These are phyloP conservation scores for Penicillium glabrum DNA, from an alignment of 2,329 filamentous ascomycete genomes.

Conservation along the genomic window DNA sequence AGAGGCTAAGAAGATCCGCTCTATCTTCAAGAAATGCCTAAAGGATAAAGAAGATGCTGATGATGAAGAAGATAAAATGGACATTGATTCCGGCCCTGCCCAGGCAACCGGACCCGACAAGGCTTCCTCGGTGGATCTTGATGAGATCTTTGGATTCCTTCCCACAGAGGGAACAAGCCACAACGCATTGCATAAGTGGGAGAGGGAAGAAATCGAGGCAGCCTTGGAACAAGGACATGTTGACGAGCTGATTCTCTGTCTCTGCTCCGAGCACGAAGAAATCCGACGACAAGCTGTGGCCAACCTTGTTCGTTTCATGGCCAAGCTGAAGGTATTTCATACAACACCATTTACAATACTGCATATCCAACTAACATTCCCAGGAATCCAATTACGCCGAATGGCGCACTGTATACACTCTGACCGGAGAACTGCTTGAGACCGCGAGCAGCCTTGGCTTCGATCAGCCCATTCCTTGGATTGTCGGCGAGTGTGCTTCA, in stretches of 20 bases:
- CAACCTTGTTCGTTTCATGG: slow-evolving; percentile 45
- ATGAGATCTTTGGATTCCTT: slow-evolving; percentile 54
- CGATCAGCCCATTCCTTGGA: slow-evolving; percentile 64
- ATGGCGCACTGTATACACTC: slow-evolving; percentile 73
- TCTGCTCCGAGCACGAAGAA: slow-evolving; percentile 72
- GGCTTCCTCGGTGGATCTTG: slow-evolving; percentile 45
- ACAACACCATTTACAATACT: not conserved
- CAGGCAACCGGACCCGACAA: slow-evolving; percentile 6
- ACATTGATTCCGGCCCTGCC: slow-evolving; percentile 15
- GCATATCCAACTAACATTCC: not conserved
- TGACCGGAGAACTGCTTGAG: slow-evolving; percentile 77
- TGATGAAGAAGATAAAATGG: slow-evolving; percentile 16
- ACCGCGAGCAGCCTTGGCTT: slow-evolving; percentile 62
- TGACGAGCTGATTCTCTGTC: slow-evolving; percentile 67
- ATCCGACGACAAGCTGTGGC: slow-evolving; percentile 71
- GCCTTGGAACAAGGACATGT: slow-evolving; percentile 76
- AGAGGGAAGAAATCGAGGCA: slow-evolving; percentile 73
- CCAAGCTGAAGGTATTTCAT: slow-evolving; percentile 46
- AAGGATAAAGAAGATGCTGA: slow-evolving; percentile 29
- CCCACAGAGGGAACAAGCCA: slow-evolving; percentile 47
- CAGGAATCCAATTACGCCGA: slow-evolving; percentile 71
- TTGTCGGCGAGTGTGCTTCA: slow-evolving; percentile 73
- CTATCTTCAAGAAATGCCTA: slow-evolving; percentile 38
- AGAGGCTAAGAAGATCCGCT: slow-evolving; percentile 37
- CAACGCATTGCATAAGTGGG: slow-evolving; percentile 60